Percentiles rank a stretch among this genome's conserved stretches.
phyloP scores from a whole-genome alignment of 345 rosid species.

The Limnanthes douglasii region DNA sequence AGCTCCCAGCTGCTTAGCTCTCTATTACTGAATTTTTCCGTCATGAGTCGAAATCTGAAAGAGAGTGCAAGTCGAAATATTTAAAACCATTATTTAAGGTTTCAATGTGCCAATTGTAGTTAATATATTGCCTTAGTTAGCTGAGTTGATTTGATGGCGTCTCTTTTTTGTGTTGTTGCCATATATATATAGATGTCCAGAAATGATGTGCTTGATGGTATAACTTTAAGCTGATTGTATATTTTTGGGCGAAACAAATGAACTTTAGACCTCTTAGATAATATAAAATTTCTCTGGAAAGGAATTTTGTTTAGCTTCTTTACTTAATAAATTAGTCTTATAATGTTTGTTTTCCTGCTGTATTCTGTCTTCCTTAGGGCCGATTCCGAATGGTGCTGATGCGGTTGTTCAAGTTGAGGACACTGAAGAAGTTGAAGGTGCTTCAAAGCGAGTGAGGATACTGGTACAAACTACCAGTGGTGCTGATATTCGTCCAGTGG shows the following conservation, averaged over 20 bases:
- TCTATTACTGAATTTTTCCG: no score
- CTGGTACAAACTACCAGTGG: constrained; percentile 52
- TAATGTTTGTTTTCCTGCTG: not conserved
- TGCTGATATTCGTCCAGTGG: constrained; percentile 90
- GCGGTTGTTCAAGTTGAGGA: constrained; percentile 97
- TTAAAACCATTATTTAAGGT: no score
- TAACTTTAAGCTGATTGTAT: not conserved
- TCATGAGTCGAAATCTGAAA: no score
- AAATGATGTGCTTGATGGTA: not conserved
- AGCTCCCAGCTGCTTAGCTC: no score
- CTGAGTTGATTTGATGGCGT: not conserved
- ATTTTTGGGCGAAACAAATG: not conserved
- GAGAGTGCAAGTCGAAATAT: no score
- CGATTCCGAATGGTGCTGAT: constrained; percentile 95
- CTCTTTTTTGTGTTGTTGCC: not conserved
- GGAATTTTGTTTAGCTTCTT: not conserved
- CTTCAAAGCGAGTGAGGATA: constrained; percentile 42
- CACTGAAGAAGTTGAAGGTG: constrained; percentile 29
- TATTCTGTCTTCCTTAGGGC: constrained; percentile 28
- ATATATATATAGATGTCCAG: not conserved
- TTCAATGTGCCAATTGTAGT: no score
- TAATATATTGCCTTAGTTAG: not conserved
- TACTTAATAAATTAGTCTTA: not conserved
- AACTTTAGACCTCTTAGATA: not conserved
- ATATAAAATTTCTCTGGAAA: not conserved